Evolutionary conservation across 2,329 filamentous ascomycete genomes (phyloP).

Genomic region (Aureobasidium sp.): DNA sequence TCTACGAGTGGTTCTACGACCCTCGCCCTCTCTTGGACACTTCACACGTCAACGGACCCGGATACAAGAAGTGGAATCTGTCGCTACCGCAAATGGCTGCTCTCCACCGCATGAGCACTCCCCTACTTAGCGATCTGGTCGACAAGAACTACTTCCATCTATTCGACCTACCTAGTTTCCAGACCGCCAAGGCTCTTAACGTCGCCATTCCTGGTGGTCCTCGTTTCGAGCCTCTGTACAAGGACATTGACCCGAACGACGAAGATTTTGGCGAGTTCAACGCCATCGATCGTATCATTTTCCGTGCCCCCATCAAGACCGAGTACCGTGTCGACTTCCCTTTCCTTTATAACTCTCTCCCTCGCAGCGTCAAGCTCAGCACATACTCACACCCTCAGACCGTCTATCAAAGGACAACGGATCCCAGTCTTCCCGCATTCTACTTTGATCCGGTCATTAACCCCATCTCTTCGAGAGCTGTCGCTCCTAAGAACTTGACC

Average conservation of each 20-base stretch:
- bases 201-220: constrained; percentile 96
- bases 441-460: constrained; percentile 98
- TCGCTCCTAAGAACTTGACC: constrained; percentile 89
- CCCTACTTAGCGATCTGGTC: constrained; percentile 82
- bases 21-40: constrained; percentile 87
- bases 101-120: constrained; percentile 83
- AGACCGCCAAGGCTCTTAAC: constrained; percentile 94
- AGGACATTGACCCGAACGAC: constrained; percentile 97
- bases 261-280: constrained; percentile 99
- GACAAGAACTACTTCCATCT: constrained; percentile 98
- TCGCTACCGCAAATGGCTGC: constrained; percentile 92
- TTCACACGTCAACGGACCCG: constrained; percentile 87
- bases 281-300: constrained; percentile 97
- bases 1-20: constrained; percentile 97
- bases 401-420: constrained; percentile 82
- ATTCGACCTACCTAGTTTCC: constrained; percentile 89
- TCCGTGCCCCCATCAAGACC: constrained; percentile 87
- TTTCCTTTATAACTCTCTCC: constrained; percentile 92
- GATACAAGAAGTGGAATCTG: constrained; percentile 95
- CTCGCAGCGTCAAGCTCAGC: constrained; percentile 83
- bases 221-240: constrained; percentile 93
- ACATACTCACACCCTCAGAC: constrained; percentile 93
- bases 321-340: constrained; percentile 94
- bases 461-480: constrained; percentile 89
- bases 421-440: constrained; percentile 85